These are phyloP conservation scores for Phytopythium montanum DNA, from an alignment of 352 stramenopile genomes.

Conservation along the genomic window DNA sequence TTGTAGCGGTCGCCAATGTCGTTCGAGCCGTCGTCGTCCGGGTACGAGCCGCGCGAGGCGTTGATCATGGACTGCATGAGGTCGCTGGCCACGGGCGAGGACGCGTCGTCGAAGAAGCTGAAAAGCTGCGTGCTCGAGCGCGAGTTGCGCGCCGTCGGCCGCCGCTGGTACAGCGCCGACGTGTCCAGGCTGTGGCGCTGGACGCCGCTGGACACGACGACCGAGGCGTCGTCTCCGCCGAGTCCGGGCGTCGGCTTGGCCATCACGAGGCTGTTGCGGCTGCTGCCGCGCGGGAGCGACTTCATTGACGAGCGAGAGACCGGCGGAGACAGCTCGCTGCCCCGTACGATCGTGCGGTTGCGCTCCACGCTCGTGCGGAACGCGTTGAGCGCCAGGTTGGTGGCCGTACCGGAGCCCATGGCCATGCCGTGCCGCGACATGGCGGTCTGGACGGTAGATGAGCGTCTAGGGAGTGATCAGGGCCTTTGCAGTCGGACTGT, in stretches of 20 bases:
- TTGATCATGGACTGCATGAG: slow-evolving; percentile 46
- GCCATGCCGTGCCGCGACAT: background rate
- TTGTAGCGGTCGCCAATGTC: slow-evolving; percentile 50
- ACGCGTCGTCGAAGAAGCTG: slow-evolving; percentile 2
- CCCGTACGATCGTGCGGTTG: slow-evolving; percentile 22
- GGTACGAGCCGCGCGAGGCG: slow-evolving; percentile 31
- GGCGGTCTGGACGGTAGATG: too few relatives aligned
- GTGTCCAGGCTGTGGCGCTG: background rate
- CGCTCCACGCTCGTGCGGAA: slow-evolving; percentile 34
- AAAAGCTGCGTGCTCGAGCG: background rate
- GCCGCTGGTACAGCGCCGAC: background rate
- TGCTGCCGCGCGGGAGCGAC: slow-evolving; percentile 2
- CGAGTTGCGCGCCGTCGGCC: background rate
- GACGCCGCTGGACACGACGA: background rate
- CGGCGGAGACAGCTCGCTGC: slow-evolving; percentile 11
- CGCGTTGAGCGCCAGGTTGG: slow-evolving; percentile 29
- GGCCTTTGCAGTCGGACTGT: background rate
- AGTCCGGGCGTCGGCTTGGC: background rate
- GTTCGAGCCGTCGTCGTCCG: slow-evolving; percentile 29
- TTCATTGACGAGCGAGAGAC: slow-evolving; percentile 7
- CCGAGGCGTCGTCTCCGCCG: background rate
- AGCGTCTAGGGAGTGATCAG: background rate
- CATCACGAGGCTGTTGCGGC: background rate
- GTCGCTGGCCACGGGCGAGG: slow-evolving; percentile 14
- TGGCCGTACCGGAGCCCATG: slow-evolving; percentile 19